Base-by-base conservation (phyloP, 208 protist species). In the Trypanosoma avium region DNA sequence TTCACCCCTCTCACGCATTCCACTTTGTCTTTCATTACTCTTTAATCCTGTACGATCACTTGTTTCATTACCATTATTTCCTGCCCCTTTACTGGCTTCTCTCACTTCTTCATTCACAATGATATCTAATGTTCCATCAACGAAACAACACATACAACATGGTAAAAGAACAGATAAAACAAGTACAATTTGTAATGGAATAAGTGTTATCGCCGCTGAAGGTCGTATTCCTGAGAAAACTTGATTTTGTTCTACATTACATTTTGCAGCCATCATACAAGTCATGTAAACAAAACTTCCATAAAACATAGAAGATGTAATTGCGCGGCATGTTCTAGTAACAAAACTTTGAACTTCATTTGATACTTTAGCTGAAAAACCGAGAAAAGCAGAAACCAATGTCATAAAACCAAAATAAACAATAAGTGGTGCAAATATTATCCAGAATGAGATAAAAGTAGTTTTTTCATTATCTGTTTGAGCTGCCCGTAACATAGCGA, bases 261-360 rank as follows among this genome's bases (percentile, higher is more conserved):
- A 55, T 68, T 86, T 86, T 2, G 63, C 53, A 9, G 83, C 78
- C 69, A 76, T 77, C 77, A 92, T 79, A 50, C 73, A 78, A 7
- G 67, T 26, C 62, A 79, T 79, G 53, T 86, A 88, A 13, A 92
- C 68, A 3, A 67, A 61, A 21, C 70, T 67, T 9, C 65, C 68
- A 33, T 68, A 49, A 40, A 52, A 60, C n/a, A 73, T 43, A 27
- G 29, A 33, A 1, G 57, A 40, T 19, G 81, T 4, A 2, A 73
- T 4, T 24, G 62, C 46, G n/a, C 61, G 54, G 12, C 61, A 58
- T 12, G 79, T 9, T 21, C 67, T 38, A 53, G 17, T 2, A 4
- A 42, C 5, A 38, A 70, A 57, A n/a, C 63, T 15, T 19, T 32
- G 15, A 17, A 2, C 9, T 15, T 9, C 22, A 13, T 50, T 42